Evolutionary conservation across 257 asterid species (phyloP).

Genomic region (Leptodermis oblonga): DNA sequence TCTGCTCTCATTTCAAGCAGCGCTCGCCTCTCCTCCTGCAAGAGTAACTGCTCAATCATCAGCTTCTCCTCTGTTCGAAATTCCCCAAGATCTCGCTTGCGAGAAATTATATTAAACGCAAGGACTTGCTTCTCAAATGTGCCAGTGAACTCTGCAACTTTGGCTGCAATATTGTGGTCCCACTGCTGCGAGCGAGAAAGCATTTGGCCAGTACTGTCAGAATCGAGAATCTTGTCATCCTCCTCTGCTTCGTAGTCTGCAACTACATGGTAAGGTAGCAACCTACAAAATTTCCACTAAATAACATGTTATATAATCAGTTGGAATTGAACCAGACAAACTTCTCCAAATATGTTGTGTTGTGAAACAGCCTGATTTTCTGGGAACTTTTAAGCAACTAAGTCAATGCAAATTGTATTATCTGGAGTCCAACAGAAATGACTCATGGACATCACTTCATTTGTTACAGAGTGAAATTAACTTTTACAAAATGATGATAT

Average conservation of each 20-base stretch:
- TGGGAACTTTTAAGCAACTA: not conserved
- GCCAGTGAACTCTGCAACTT: slow-evolving; percentile 94
- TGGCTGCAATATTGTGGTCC: slow-evolving; percentile 93
- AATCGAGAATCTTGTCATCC: slow-evolving; percentile 95
- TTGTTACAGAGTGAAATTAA: not conserved
- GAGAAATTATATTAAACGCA: slow-evolving; percentile 86
- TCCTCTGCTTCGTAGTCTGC: slow-evolving; percentile 99
- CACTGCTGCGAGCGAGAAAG: slow-evolving; percentile 98
- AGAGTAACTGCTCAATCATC: slow-evolving; percentile 82
- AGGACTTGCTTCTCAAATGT: slow-evolving; percentile 98
- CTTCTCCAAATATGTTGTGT: not conserved
- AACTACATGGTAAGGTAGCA: slow-evolving; percentile 94
- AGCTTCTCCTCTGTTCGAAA: slow-evolving; percentile 93
- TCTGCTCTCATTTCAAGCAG: slow-evolving; percentile 58
- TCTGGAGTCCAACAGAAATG: not conserved
- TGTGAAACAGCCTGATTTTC: not conserved
- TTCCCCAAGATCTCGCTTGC: slow-evolving; percentile 81
- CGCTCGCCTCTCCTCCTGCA: slow-evolving; percentile 76
- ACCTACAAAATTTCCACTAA: slow-evolving; percentile 41
- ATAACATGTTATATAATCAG: not conserved
- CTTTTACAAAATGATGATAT: not conserved
- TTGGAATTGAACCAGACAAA: not conserved
- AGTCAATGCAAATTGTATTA: not conserved
- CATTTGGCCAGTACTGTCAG: slow-evolving; percentile 78
- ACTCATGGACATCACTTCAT: not conserved